Conservation (phyloP, 345 rosid genomes). For the Eucalyptus tenuipes region DNA sequence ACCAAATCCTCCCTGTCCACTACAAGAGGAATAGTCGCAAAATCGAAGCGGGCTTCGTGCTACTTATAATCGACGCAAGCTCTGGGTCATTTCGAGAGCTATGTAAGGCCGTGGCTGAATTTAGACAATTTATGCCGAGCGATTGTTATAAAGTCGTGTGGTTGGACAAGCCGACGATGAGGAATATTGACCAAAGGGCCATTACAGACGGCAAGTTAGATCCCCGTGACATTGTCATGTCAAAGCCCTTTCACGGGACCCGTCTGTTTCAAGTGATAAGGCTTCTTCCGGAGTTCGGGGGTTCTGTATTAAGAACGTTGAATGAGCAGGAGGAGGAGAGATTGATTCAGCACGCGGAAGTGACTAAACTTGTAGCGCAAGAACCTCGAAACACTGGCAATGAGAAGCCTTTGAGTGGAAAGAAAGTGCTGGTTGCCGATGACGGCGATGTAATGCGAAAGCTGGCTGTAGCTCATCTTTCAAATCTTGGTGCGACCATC, state of each 20-base stretch:
- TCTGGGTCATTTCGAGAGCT: slow-evolving; percentile 31
- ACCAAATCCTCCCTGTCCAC: slow-evolving; percentile 6
- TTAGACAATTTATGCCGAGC: slow-evolving; percentile 19
- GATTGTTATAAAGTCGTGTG: slow-evolving; percentile 44
- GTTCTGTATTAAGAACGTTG: background rate
- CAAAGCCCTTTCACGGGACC: slow-evolving; percentile 68
- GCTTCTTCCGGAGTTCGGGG: slow-evolving; percentile 60
- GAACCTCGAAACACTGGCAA: background rate
- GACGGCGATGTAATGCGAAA: slow-evolving; percentile 7
- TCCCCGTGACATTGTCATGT: slow-evolving; percentile 17
- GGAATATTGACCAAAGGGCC: background rate
- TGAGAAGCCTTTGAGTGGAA: slow-evolving; percentile 30
- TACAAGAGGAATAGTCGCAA: background rate
- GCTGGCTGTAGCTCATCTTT: slow-evolving; percentile 8
- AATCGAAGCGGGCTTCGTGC: slow-evolving; percentile 10
- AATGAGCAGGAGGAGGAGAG: background rate
- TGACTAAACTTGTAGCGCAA: background rate
- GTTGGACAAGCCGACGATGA: slow-evolving; percentile 35
- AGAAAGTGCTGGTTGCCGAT: slow-evolving; percentile 52
- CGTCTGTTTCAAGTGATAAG: slow-evolving; percentile 29
- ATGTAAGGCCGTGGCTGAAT: slow-evolving; percentile 16
- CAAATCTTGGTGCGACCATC: slow-evolving; percentile 39
- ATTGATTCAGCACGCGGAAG: background rate
- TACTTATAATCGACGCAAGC: slow-evolving; percentile 49
- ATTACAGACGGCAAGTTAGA: background rate